Evolutionary conservation across 257 asterid species (phyloP).

Genomic region (Penstemon davidsonii): DNA sequence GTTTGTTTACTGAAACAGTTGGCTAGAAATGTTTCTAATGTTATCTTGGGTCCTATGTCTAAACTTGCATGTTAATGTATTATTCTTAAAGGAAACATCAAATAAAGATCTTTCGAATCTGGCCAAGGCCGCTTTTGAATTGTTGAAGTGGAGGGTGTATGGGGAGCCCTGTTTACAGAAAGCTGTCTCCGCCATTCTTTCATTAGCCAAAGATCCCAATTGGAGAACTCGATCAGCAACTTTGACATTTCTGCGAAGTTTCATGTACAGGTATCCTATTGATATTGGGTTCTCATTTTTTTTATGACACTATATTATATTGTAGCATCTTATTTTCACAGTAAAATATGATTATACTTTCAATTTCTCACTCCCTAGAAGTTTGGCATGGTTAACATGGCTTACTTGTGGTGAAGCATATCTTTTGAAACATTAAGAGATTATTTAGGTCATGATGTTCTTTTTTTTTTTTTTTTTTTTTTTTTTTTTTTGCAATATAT

Average conservation of each 20-base stretch:
- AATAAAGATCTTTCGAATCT: constrained; percentile 83
- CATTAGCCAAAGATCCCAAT: constrained; percentile 76
- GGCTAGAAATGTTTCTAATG: neutral
- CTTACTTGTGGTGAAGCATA: neutral
- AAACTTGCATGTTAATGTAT: constrained; percentile 23
- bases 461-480: neutral
- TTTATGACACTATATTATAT: constrained; percentile 13
- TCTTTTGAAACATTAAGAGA: too few relatives aligned
- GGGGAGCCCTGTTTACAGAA: constrained; percentile 66
- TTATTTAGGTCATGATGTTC: too few relatives aligned
- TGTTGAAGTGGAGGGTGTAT: constrained; percentile 82
- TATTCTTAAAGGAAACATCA: constrained; percentile 76
- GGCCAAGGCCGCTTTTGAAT: constrained; percentile 90
- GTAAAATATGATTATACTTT: constrained; percentile 5
- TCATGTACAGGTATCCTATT: constrained; percentile 83
- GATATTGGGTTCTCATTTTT: constrained; percentile 22
- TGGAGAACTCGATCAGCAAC: constrained; percentile 98
- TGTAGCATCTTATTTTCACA: constrained; percentile 22
- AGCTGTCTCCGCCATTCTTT: constrained; percentile 60
- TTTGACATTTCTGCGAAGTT: constrained; percentile 84
- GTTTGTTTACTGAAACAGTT: constrained; percentile 8
- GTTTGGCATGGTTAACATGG: constrained; percentile 19
- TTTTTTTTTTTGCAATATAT: neutral
- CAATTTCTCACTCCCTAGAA: constrained; percentile 3
- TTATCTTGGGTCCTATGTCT: constrained; percentile 18